Evolutionary conservation across 176 grass and related monocot species (phyloP), one percentile per base, ranked within the genome.

Genomic region (Oryza coarctata): DNA sequence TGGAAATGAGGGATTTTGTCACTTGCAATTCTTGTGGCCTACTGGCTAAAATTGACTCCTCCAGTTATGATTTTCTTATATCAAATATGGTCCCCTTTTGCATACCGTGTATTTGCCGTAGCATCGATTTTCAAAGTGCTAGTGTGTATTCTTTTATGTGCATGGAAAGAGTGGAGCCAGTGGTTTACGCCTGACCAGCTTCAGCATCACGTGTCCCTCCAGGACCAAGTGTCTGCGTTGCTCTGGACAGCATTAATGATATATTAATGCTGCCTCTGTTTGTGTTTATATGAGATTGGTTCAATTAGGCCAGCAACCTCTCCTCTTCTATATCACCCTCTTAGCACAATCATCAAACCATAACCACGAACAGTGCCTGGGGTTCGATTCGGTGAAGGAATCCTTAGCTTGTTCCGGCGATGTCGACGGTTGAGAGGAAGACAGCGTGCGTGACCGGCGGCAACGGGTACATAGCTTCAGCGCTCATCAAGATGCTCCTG

Each of bases 391-490:
- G 44, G 44, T 47, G 13, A 17, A 47, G 13, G 44, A 47, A 47
- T 49, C 14, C 45, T 49, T 13, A 33, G 45, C 14, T 49, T 15
- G 45, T 49, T 49, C 47, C 49, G 18, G 18, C 4, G 22, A 58
- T 40, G 71, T 83, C 70, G 55, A 12, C 40, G 3, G 72, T 9
- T 2, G 75, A 30, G 27, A 68, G 50, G 43, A 89, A 77, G 77
- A 80, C 27, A 15, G 93, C 63, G 17, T 92, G 92, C 55, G 93
- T 95, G 3, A 92, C 93, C 36, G 93, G 93, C 26, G 94, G 86
- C 27, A 93, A 68, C 35, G 94, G 94, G 3, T 90, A 79, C 70
- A 85, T 96, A 6, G 88, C 91, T 4, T 94, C 91, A 0, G 71
- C 35, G 11, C 87, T 93, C n/a, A 78, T 91, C 84, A 91, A 90